Evolutionary conservation across 129 eudicot genomes (phyloP).

Genomic region (Artemisia tridentata): DNA sequence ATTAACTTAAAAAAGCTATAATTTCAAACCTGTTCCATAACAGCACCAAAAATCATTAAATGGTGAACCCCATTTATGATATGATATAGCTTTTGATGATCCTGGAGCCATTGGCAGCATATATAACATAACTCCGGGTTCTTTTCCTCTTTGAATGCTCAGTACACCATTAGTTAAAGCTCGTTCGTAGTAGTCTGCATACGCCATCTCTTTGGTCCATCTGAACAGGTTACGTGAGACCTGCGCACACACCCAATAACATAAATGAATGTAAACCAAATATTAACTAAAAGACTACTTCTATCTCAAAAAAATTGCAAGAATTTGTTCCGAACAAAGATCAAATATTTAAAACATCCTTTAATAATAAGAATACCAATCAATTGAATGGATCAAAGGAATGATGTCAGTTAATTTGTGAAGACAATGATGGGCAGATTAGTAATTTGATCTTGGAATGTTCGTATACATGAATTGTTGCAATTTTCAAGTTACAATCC

Average conservation of each 20-base stretch:
- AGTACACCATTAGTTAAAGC: conserved; percentile 83
- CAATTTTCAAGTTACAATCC: neutral
- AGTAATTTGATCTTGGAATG: neutral
- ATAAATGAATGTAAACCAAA: neutral
- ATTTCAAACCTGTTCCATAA: conserved; percentile 78
- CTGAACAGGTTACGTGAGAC: conserved; percentile 82
- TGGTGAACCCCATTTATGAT: conserved; percentile 78
- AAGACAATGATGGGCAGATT: neutral
- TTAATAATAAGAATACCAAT: neutral
- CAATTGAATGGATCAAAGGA: neutral
- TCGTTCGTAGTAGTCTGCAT: conserved; percentile 88
- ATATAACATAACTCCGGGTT: conserved; percentile 87
- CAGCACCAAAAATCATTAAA: conserved; percentile 86
- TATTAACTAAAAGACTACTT: neutral
- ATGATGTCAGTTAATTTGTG: neutral
- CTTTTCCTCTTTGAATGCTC: conserved; percentile 80
- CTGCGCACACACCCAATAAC: conserved; percentile 33
- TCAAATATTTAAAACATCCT: neutral
- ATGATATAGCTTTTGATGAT: conserved; percentile 62
- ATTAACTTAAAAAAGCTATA: conserved; percentile 6
- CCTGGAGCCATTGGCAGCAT: conserved; percentile 86
- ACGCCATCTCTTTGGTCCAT: conserved; percentile 82
- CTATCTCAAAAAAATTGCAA: neutral
- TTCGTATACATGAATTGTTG: neutral
- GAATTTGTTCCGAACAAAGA: neutral